Evolutionary conservation across 768 basidiomycete genomes (phyloP), one percentile per base, ranked within the genome.

Genomic region (Suillus paluster): DNA sequence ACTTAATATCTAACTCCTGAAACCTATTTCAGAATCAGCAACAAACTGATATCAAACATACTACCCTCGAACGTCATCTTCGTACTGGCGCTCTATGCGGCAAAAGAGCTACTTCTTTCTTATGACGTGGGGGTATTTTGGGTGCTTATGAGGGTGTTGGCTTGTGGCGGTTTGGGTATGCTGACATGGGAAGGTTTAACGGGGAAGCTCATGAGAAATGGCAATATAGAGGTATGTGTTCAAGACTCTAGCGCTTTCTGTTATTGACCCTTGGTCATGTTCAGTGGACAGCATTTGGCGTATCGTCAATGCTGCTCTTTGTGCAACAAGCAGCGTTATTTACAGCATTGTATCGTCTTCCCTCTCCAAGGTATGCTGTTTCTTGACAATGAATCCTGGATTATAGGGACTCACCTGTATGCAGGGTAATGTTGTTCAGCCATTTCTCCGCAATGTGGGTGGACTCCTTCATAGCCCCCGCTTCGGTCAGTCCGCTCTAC

Each of bases 381-480:
- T 49, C 15, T 49, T 23, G n/a, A 41, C 41, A 52, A 44, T 17
- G 30, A n/a, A 25, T 44, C 39, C 39, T 36, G 53, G 38, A 5
- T 36, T 38, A 34, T 34, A 41, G 48, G 46, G 49, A 66, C 39
- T 58, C 27, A 58, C 17, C 27, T 45, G 46, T n/a, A 41, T 39
- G 64, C 60, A 94, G 92, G 56, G 87, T 90, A 36, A 79, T 90
- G 46, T 66, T 92, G 38, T 86, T 93, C 67, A 76, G 85, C 23
- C 88, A 91, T 68, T 90, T 90, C 71, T 87, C 90, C 7, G 77
- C 84, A 25, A 76, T 88, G 46, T 92, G 90, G 89, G 77, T 88
- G 53, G 81, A 82, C 58, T 77, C 84, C 6, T 70, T 89, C 59
- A 67, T 85, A 44, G 80, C 70, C 60, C 77, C 82, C 53, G 74